Conservation (phyloP, 176 grass and related monocot species). For the Avena atlantica region DNA sequence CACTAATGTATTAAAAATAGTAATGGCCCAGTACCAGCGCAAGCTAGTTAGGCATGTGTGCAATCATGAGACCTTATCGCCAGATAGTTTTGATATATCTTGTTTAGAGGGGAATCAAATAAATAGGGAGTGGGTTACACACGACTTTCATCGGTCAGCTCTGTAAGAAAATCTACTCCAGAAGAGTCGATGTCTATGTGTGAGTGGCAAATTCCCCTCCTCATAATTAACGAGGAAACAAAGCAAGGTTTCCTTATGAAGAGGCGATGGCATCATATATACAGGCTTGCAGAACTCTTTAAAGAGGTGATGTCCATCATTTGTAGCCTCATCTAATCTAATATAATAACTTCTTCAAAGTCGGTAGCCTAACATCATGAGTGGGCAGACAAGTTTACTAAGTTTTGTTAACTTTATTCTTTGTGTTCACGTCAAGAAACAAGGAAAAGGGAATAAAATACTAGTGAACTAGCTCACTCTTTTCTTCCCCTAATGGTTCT, state of each 20-base stretch:
- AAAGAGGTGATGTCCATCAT: neutral
- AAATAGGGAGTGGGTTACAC: neutral
- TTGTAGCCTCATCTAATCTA: neutral
- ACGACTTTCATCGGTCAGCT: neutral
- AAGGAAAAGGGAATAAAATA: neutral
- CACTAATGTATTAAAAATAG: neutral
- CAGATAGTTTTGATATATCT: neutral
- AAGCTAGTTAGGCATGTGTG: neutral
- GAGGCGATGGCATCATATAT: neutral
- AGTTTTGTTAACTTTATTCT: conserved; percentile 20
- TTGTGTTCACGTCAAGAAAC: conserved; percentile 45
- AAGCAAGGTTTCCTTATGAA: neutral
- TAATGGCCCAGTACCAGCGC: conserved; percentile 30
- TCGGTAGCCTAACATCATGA: conserved; percentile 33
- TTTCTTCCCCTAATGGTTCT: neutral
- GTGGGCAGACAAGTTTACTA: neutral
- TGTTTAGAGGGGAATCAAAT: neutral
- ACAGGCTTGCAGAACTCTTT: neutral
- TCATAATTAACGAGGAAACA: neutral
- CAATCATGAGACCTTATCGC: conserved; percentile 24
- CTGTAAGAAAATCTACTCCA: neutral
- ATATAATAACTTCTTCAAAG: neutral
- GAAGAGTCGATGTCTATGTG: neutral
- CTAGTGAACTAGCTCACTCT: neutral
- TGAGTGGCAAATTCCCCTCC: neutral